A percentile compares a stretch with the other conserved stretches of the same genome.
These are phyloP conservation scores for Theobroma cacao DNA, from an alignment of 345 rosid species.

Conservation along the genomic window DNA sequence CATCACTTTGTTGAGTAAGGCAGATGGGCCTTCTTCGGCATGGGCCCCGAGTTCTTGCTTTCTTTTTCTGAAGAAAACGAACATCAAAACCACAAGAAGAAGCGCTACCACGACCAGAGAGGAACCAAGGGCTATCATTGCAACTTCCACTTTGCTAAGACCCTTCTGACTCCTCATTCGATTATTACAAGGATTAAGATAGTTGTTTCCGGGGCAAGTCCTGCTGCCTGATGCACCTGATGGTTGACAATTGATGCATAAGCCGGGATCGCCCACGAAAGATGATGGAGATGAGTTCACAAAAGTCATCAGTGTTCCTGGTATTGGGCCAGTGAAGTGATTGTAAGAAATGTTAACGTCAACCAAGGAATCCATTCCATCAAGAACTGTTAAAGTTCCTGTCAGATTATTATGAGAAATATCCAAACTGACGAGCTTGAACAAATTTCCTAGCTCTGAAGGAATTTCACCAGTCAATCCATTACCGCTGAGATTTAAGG, in stretches of 20 bases:
- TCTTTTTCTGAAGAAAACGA: conserved; percentile 24
- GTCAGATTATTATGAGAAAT: conserved; percentile 64
- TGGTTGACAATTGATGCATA: conserved; percentile 52
- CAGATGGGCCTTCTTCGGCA: conserved; percentile 44
- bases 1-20: conserved; percentile 51
- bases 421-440: conserved; percentile 47
- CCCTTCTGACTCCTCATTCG: conserved; percentile 24
- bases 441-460: conserved; percentile 33
- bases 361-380: conserved; percentile 34
- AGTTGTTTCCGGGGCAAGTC: conserved; percentile 23
- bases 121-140: conserved; percentile 41
- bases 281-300: conserved; percentile 42
- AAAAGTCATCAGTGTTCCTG: conserved; percentile 33
- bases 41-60: conserved; percentile 38
- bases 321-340: conserved; percentile 66
- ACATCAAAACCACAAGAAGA: conserved; percentile 33
- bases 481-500: conserved; percentile 60
- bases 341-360: conserved; percentile 58
- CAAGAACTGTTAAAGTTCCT: conserved; percentile 49
- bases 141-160: conserved; percentile 30
- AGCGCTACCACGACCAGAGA: conserved; percentile 31
- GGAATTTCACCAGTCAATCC: conserved; percentile 64
- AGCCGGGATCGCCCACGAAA: conserved; percentile 53
- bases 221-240: conserved; percentile 19
- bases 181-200: conserved; percentile 40